Conservation (phyloP, 495 filamentous ascomycete genomes). For the Neohortaea acidophila region DNA sequence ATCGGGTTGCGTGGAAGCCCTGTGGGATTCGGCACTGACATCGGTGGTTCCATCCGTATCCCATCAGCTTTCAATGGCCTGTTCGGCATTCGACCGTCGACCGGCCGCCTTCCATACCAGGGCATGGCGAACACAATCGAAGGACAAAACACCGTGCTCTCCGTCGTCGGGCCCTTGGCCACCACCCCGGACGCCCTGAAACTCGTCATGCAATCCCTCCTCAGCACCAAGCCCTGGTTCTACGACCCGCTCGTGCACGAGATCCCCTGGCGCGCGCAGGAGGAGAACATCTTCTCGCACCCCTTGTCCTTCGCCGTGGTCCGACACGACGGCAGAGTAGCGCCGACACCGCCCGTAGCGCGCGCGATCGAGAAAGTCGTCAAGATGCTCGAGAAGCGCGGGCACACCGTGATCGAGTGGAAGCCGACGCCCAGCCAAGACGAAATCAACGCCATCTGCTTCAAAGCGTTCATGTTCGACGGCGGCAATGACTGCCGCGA, state of each 20-base stretch:
- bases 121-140: conserved; percentile 42
- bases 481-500: conserved; percentile 32
- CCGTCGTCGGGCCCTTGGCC: conserved; percentile 44
- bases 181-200: conserved; percentile 34
- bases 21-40: conserved; percentile 28
- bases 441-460: conserved; percentile 19
- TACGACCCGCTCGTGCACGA: conserved; percentile 47
- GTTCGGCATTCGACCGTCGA: conserved; percentile 31
- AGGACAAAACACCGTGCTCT: conserved; percentile 42
- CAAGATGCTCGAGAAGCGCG: conserved; percentile 34
- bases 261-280: conserved; percentile 46
- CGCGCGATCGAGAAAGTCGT: conserved; percentile 40
- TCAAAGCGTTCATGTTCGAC: conserved; percentile 35
- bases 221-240: conserved; percentile 45
- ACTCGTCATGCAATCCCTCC: conserved; percentile 39
- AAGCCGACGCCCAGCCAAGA: conserved; percentile 36
- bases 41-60: conserved; percentile 33
- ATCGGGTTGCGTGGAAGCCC: conserved; percentile 24
- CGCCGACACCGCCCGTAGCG: conserved; percentile 38
- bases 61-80: conserved; percentile 34
- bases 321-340: conserved; percentile 34
- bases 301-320: conserved; percentile 40
- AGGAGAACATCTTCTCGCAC: conserved; percentile 29
- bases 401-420: conserved; percentile 47
- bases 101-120: conserved; percentile 34